Evolutionary conservation across 228 moss, liverwort and hornwort genomes (phyloP).

Genomic region (Sphagnum magellanicum): DNA sequence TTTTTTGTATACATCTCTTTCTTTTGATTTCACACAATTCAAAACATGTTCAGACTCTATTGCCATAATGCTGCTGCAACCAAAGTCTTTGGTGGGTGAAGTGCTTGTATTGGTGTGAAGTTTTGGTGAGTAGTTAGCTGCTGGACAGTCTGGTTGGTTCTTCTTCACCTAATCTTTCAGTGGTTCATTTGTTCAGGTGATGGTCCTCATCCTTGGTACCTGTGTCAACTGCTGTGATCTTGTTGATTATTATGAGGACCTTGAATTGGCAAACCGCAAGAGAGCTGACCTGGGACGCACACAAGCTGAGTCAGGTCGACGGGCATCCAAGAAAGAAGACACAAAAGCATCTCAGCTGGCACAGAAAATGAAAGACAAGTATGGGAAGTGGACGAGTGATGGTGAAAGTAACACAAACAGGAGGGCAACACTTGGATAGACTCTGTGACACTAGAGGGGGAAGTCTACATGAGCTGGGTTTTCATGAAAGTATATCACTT

Average conservation of each 20-base stretch:
- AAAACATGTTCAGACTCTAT: too few relatives aligned
- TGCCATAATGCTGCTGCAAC: too few relatives aligned
- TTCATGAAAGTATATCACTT: too few relatives aligned
- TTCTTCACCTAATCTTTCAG: too few relatives aligned
- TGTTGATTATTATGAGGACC: constrained; percentile 61
- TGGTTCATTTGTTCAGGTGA: constrained; percentile 6
- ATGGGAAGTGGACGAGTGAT: constrained; percentile 46
- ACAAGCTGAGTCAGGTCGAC: constrained; percentile 27
- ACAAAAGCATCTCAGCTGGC: constrained; percentile 40
- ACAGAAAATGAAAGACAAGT: constrained; percentile 54
- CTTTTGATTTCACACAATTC: too few relatives aligned
- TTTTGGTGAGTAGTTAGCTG: too few relatives aligned
- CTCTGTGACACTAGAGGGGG: too few relatives aligned
- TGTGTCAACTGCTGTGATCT: constrained; percentile 57
- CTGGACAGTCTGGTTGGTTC: too few relatives aligned
- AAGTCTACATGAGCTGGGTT: too few relatives aligned
- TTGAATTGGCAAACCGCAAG: constrained; percentile 45
- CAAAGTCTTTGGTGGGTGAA: too few relatives aligned
- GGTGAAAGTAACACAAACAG: constrained; percentile 14
- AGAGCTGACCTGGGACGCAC: constrained; percentile 13
- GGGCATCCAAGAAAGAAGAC: constrained; percentile 36
- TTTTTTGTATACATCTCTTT: too few relatives aligned
- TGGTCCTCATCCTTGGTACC: constrained; percentile 38
- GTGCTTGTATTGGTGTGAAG: too few relatives aligned
- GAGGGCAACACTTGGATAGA: neutral